Base-by-base conservation (phyloP, 2,329 filamentous ascomycete genomes). In the Ambrosiella cleistominuta region DNA sequence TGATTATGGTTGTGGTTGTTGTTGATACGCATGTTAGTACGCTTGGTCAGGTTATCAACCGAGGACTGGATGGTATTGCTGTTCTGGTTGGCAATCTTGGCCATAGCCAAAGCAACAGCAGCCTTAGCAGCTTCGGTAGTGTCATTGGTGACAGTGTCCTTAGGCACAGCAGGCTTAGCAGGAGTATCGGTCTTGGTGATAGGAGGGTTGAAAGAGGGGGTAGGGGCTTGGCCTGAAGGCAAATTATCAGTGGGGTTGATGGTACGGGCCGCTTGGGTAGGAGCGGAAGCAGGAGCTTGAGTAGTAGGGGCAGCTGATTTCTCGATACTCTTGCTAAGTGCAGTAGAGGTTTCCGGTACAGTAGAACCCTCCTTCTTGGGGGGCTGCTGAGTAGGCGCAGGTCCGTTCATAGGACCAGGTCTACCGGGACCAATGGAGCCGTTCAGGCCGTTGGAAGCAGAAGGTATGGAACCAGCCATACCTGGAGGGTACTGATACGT, bases 41-140 rank as follows among this genome's bases (percentile, higher is more conserved):
- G 85, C 66, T 80, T 83, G 1, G 83, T 81, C 60, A 90, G 68
- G 63, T 88, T 88, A 63, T 89, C 85, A 66, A 87, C 75, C 44
- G 69, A 68, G 54, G 60, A 65, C 19, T 17, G 15, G 38, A 19
- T 9, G 19, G 13, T 15, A 40, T 9, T 19, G n/a, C n/a, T 17
- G 2, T 15, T 13, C 47, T 51, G 47, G 19, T 64, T 63, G 11
- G 65, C 64, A 37, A 90, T 75, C 65, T 86, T 85, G 1, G 85
- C 83, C 83, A 89, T 88, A 1, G 86, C 86, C 45, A 84, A 80
- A 56, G 85, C 85, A n/a, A 88, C 86, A 7, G 86, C 86, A 37
- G 84, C 85, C 64, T 82, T 83, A 1, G 86, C 86, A 44, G 83
- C 81, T 66, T 84, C 80, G 0, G 86, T 89, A 1, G 85, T 84